phyloP scores from a whole-genome alignment of 305 asterid genomes.

The Rubia tinctorum region DNA sequence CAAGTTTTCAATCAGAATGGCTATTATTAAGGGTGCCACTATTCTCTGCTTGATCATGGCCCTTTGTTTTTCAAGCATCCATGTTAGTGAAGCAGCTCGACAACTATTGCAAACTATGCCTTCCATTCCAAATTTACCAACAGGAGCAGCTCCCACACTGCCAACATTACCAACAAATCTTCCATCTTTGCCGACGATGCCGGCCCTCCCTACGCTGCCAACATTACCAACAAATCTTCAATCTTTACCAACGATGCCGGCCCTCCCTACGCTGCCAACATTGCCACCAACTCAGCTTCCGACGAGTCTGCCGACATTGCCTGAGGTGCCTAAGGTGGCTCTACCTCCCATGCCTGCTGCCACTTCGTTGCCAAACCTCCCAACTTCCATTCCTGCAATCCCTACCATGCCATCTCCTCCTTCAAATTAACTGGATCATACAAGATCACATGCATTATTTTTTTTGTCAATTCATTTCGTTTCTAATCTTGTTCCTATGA shows the following conservation, averaged over 20 bases:
- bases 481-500: no score
- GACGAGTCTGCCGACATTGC: no score
- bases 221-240: no score
- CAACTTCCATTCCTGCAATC: no score
- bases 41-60: background rate
- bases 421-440: no score
- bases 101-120: constrained; percentile 27
- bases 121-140: constrained; percentile 25
- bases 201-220: constrained; percentile 4
- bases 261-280: background rate
- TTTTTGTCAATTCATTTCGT: no score
- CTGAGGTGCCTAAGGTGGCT: no score
- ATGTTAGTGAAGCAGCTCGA: constrained; percentile 18
- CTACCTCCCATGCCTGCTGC: no score
- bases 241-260: no score
- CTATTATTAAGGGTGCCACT: background rate
- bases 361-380: no score
- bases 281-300: background rate
- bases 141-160: constrained; percentile 2
- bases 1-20: background rate
- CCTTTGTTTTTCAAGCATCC: constrained; percentile 20
- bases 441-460: no score
- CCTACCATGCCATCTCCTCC: no score
- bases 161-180: background rate
- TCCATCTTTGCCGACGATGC: constrained; percentile 18